Base-by-base conservation (phyloP, 495 filamentous ascomycete species). In the Penicillium bovifimosum region DNA sequence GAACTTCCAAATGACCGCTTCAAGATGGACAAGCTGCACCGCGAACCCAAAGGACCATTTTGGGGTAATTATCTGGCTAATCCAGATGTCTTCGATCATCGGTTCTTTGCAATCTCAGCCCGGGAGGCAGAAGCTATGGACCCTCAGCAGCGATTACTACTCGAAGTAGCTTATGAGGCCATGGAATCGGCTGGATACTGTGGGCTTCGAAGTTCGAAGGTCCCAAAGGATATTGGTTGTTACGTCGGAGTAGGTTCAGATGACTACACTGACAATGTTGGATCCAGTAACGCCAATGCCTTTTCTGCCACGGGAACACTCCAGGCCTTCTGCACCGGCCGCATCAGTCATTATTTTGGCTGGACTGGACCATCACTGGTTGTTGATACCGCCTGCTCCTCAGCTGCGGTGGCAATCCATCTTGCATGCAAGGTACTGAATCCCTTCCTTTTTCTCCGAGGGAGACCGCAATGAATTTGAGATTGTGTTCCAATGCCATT, bases 111-210 rank as follows among this genome's bases (percentile, higher is more conserved):
- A 16, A 71, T 61, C 33, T 70, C 58, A 11, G 49, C 61, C 0
- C 64, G 70, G 9, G 78, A 81, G 55, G 71, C 71, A 5, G 52
- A 52, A 6, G 63, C 62, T 11, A 74, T 73, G 68, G 78, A 79
- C 35, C 79, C 76, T 0, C 73, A 76, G 40, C 80, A 77, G 39
- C 58, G 77, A 10, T 52, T 77, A 3, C 31, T 75, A 0, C 65
- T 80, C 3, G 63, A 78, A 24, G 56, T 67, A 0, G 57, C 66
- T 2, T 78, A 78, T 44, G 59, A 79, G 43, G 71, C 72, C 2
- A 40, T 75, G 2, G 68, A 78, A 41, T 65, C 65, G 40, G 59
- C 59, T 14, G 68, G 70, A 0, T 71, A 68, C 41, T 62, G 56
- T 48, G 55, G 59, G n/a, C 9, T 49, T 8, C 17, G 29, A 9